Base-by-base conservation (phyloP, 768 basidiomycete genomes). In the Suillus luteus region DNA sequence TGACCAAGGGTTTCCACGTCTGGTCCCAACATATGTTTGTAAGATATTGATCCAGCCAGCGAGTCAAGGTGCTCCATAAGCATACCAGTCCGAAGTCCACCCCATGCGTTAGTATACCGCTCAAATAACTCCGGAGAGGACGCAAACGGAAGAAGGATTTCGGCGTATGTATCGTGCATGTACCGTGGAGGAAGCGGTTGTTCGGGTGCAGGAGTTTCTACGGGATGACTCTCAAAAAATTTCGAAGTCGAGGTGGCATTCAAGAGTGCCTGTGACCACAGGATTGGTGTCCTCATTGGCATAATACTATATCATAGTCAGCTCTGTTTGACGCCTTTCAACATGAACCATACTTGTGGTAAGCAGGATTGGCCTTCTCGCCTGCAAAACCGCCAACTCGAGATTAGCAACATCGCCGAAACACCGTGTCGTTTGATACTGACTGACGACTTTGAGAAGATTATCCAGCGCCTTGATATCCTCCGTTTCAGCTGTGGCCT, bases 21-120 rank as follows among this genome's bases (percentile, higher is more conserved):
- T 0, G 88, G 89, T 1, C 88, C 89, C 5, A 91, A 82, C 82
- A 92, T 81, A 75, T 93, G 92, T 72, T 92, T 90, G 75, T 93
- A 94, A 5, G 91, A 82, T 63, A 93, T 91, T 4, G 89, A 90
- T 37, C 92, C 92, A 7, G 92, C 92, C n/a, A 93, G 78, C 3
- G 90, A 91, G 71, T 95, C 92, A 40, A 93, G 80, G 71, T 93
- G 88, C 75, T 91, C 88, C 86, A 91, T 87, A 33, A 92, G 76
- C 77, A 85, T 86, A 49, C 90, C 89, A 1, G 81, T 89, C 48
- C 89, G 83, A 65, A 91, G 86, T 19, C 88, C 87, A 19, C 90
- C 90, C 31, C 81, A 80, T 0, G 88, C 88, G 69, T 90, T 91
- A 8, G 84, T 88, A 68, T 91, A 91, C 64, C 85, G 81, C 67